phyloP scores from a whole-genome alignment of 345 rosid genomes.

The Hibiscus syriacus region DNA sequence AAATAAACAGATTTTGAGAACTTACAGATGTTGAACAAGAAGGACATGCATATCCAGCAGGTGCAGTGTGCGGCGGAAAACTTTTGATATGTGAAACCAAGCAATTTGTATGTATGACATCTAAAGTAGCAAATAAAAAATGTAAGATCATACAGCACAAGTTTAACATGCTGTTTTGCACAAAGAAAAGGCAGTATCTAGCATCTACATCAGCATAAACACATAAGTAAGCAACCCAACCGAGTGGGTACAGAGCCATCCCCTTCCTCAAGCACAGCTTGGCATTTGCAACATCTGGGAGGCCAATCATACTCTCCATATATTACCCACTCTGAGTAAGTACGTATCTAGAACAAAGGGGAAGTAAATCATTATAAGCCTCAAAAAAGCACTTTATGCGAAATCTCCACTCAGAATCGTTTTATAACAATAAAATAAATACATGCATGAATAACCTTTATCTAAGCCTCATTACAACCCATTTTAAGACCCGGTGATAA shows the following conservation, averaged over 20 bases:
- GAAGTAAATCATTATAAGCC: conserved; percentile 6
- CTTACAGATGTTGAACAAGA: conserved; percentile 81
- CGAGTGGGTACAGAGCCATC: conserved; percentile 64
- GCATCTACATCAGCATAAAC: conserved; percentile 13
- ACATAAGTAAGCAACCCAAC: conserved; percentile 97
- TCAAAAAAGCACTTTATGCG: not conserved
- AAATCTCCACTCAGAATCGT: not conserved
- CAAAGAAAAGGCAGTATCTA: conserved; percentile 2
- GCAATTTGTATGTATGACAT: conserved; percentile 85
- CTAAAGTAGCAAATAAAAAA: conserved; percentile 32
- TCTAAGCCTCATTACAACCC: too few species aligned
- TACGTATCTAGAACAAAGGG: conserved; percentile 52
- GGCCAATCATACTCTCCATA: conserved; percentile 98
- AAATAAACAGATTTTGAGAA: not conserved
- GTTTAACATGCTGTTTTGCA: not conserved
- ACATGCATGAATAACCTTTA: conserved; percentile 3
- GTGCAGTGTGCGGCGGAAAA: conserved; percentile 95
- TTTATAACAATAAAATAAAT: not conserved
- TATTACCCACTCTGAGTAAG: conserved; percentile 99
- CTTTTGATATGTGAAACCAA: conserved; percentile 74
- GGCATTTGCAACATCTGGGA: conserved; percentile 31
- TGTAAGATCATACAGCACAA: conserved; percentile 8
- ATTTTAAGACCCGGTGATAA: too few species aligned
- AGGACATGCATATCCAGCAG: conserved; percentile 93
- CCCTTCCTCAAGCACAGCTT: conserved; percentile 63